Evolutionary conservation across 345 rosid species (phyloP).

Genomic region (Fremontodendron californicum): DNA sequence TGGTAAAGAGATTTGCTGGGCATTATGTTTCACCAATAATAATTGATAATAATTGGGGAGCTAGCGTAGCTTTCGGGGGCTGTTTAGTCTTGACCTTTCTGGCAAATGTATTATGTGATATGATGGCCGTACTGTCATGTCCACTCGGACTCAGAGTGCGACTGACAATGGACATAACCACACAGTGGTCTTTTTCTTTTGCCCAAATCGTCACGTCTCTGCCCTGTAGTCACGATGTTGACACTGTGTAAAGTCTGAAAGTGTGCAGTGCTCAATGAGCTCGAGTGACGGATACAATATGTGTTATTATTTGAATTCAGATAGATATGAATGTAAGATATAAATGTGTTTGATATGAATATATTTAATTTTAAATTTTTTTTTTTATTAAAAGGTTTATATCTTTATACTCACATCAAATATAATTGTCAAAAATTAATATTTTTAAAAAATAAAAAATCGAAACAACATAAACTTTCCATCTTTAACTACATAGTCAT

Average conservation of each 20-base stretch:
- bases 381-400: too few relatives aligned
- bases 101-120: slow-evolving; percentile 22
- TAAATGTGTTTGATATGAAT: too few relatives aligned
- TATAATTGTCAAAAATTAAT: too few relatives aligned
- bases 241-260: background rate
- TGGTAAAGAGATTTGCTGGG: background rate
- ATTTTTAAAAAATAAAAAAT: too few relatives aligned
- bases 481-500: background rate
- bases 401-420: too few relatives aligned
- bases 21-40: background rate
- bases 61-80: background rate
- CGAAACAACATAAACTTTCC: too few relatives aligned
- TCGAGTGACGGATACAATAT: too few relatives aligned
- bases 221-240: background rate
- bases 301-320: too few relatives aligned
- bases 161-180: slow-evolving; percentile 43
- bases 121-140: slow-evolving; percentile 33
- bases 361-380: too few relatives aligned
- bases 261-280: background rate
- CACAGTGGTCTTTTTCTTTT: slow-evolving; percentile 8
- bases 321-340: too few relatives aligned
- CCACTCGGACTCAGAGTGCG: slow-evolving; percentile 13
- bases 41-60: background rate
- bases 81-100: background rate
- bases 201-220: background rate